Conservation (phyloP, 495 filamentous ascomycete genomes). For the Penicillium salamii region DNA sequence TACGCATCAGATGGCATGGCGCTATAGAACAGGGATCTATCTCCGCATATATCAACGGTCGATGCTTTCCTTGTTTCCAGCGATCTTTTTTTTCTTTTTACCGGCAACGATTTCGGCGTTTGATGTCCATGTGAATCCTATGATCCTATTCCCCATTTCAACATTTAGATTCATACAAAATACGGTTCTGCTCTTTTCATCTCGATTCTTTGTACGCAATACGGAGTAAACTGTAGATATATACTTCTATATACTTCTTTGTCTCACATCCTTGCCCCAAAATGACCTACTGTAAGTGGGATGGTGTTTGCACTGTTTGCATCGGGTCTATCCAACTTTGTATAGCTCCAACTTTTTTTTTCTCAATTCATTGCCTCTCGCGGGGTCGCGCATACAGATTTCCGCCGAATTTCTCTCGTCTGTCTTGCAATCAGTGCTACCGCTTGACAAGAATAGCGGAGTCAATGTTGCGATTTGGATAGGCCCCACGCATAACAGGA, state of each 20-base stretch:
- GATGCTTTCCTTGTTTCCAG: constrained; percentile 24
- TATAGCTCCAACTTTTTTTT: constrained; percentile 2
- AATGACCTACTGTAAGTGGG: neutral
- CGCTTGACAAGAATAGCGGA: too few species aligned
- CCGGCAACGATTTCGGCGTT: constrained; percentile 22
- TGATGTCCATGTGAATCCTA: constrained; percentile 20
- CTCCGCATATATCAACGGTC: constrained; percentile 17
- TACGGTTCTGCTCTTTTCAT: neutral
- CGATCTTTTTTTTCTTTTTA: constrained; percentile 10
- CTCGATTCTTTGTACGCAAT: too few species aligned
- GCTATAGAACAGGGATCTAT: constrained; percentile 18
- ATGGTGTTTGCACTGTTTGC: constrained; percentile 4
- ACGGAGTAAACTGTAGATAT: too few species aligned
- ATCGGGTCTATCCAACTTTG: neutral
- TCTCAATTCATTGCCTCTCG: neutral
- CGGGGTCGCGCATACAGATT: neutral
- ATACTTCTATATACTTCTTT: too few species aligned
- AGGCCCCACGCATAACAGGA: too few species aligned
- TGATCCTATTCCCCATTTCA: constrained; percentile 11
- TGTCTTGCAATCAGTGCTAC: too few species aligned
- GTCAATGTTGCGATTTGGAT: too few species aligned
- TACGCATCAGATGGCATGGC: constrained; percentile 13
- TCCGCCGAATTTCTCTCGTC: too few species aligned
- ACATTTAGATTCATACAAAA: constrained; percentile 1
- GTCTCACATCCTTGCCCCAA: too few species aligned